Base-by-base conservation (phyloP, 1,139 yeast species). In the Candida pseudoviswanathii region DNA sequence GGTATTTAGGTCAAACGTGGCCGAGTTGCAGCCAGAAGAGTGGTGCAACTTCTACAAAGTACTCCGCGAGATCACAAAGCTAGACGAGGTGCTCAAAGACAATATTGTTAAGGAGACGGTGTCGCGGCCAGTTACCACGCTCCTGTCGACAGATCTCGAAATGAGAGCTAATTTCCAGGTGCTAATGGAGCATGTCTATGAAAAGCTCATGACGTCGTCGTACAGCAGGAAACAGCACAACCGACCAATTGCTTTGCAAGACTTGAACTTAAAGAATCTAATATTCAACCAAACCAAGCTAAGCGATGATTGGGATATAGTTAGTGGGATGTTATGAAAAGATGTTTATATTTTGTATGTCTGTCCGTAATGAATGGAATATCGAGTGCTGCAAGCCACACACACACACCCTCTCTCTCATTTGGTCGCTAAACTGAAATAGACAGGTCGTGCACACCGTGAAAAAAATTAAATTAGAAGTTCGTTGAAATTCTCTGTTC, bases 291-390 rank as follows among this genome's bases (percentile, higher is more conserved):
- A 71, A 52, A 62, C 71, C 1, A 68, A 63, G 50, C 57, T 62
- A 8, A 70, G 49, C 24, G 55, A 54, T 27, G 78, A 73, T 36
- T 75, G 80, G 80, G 79, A 73, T 53, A 62, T 74, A 29, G 73
- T 75, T 3, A 73, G 78, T 50, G 67, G 67, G 42, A 64, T 65
- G 63, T 26, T 49, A 43, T 52, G 43, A 36, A 32, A 25, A 11
- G 21, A n/a, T 33, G 11, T 10, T 10, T 8, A 22, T 10, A 11
- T 11, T 22, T 27, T 30, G 37, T 41, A 36, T n/a, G n/a, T n/a
- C n/a, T n/a, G n/a, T n/a, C n/a, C 11, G 40, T 45, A 36, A 36
- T 36, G 25, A 36, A 25, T 39, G n/a, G n/a, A n/a, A n/a, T n/a
- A n/a, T n/a, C n/a, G n/a, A n/a, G n/a, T n/a, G n/a, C n/a, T n/a